Conservation (phyloP, 2,329 filamentous ascomycete species). For the Fusarium gaditjirri region DNA sequence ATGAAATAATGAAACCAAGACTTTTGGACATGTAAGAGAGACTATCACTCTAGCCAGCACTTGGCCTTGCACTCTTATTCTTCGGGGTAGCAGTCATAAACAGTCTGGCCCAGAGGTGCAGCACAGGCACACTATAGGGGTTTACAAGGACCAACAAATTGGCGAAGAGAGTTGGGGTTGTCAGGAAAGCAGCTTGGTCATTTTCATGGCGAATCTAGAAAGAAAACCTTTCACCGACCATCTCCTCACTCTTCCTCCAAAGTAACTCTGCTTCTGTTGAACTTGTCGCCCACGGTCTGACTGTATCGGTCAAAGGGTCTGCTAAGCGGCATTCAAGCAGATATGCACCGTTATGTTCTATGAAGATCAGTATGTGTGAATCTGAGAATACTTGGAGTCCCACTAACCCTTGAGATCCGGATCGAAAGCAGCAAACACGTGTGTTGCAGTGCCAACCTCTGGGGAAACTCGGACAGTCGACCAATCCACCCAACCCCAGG, state of each 20-base stretch:
- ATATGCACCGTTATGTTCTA: constrained; percentile 25
- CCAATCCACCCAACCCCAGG: constrained; percentile 18
- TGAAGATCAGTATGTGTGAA: rapidly evolving
- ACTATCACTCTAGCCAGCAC: no score
- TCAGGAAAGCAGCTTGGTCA: rapidly evolving
- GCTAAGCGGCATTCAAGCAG: constrained; percentile 14
- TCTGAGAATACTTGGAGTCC: rapidly evolving
- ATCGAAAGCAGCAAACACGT: constrained; percentile 31
- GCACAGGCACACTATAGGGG: no score
- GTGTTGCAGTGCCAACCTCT: constrained; percentile 21
- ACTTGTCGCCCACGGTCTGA: constrained; percentile 27
- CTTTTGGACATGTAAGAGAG: no score
- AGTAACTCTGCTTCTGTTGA: constrained; percentile 15
- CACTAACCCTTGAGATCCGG: background rate
- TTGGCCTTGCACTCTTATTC: no score
- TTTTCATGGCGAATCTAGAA: background rate
- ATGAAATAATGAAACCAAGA: no score
- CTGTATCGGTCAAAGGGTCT: constrained; percentile 11
- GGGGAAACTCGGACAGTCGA: background rate
- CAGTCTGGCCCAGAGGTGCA: no score
- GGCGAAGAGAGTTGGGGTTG: rapidly evolving
- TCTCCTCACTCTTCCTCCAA: constrained; percentile 30
- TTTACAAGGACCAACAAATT: no score
- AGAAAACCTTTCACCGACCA: constrained; percentile 21
- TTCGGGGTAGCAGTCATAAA: no score